Conservation (phyloP, 805 yeast genomes). For the Brettanomyces naardenensis region DNA sequence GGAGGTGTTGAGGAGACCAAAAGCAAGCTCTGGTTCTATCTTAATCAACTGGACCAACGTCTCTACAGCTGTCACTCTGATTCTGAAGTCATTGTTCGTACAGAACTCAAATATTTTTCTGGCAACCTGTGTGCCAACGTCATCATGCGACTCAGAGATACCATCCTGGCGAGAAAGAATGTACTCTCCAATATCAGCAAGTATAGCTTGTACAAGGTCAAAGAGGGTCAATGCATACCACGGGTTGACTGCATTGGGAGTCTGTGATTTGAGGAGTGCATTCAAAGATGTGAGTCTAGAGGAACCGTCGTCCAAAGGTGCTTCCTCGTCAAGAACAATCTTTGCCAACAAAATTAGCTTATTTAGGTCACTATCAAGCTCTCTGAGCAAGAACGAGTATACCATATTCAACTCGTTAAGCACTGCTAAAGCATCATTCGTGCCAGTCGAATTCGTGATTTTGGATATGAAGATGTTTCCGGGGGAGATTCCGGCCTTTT, state of each 20-base stretch:
- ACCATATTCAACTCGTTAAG: conserved; percentile 22
- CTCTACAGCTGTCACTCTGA: conserved; percentile 35
- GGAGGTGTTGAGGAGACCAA: conserved; percentile 25
- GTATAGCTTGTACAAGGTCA: conserved; percentile 21
- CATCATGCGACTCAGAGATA: conserved; percentile 17
- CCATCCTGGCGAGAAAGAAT: conserved; percentile 24
- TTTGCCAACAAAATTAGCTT: conserved; percentile 24
- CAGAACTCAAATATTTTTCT: conserved; percentile 29
- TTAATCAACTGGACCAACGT: conserved; percentile 26
- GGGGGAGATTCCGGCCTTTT: conserved; percentile 10
- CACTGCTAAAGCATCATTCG: conserved; percentile 11
- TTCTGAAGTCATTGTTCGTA: conserved; percentile 29
- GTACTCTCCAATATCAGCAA: conserved; percentile 25
- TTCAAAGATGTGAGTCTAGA: conserved; percentile 15
- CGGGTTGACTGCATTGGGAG: background rate
- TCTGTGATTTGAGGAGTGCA: conserved; percentile 8
- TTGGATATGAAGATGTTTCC: conserved; percentile 4
- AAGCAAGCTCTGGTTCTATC: conserved; percentile 25
- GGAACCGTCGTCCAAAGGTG: background rate
- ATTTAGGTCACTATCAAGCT: conserved; percentile 27
- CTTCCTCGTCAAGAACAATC: conserved; percentile 9
- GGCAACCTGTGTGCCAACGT: conserved; percentile 26
- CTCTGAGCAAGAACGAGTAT: conserved; percentile 22
- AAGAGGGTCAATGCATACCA: conserved; percentile 18
- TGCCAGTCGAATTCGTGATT: background rate